Evolutionary conservation across 1,284 basidiomycete species (phyloP), one percentile per base, ranked within the genome.

Genomic region (Paramarasmius palmivorus): DNA sequence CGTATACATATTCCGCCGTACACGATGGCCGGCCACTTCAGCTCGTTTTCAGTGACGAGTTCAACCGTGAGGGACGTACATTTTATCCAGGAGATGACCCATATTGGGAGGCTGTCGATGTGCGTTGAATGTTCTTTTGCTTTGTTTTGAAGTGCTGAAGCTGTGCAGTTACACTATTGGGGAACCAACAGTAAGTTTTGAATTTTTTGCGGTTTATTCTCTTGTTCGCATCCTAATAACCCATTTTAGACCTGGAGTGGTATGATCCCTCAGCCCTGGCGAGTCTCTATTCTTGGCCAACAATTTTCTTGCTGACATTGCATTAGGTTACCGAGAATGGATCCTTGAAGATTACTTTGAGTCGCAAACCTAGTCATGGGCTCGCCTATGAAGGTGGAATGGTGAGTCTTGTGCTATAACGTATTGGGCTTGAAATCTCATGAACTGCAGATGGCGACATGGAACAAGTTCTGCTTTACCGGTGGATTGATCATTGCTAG

Each of bases 381-480:
- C 71, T 92, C 58, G 77, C 82, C 63, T 92, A 83, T 68, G 75
- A 76, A 59, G 77, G 79, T 52, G 82, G 80, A 51, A 71, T 73
- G 69, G n/a, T n/a, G n/a, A n/a, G n/a, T n/a, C n/a, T n/a, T n/a
- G n/a, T n/a, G n/a, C n/a, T n/a, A n/a, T n/a, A n/a, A n/a, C n/a
- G n/a, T n/a, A n/a, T n/a, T n/a, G n/a, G n/a, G n/a, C n/a, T n/a
- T n/a, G n/a, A n/a, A n/a, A n/a, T n/a, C n/a, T n/a, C n/a, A n/a
- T n/a, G n/a, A n/a, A n/a, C n/a, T n/a, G n/a, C n/a, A n/a, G n/a
- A 52, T 71, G 59, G 60, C 68, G 4, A 64, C 65, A n/a, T 72
- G 72, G 85, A 88, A 88, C 65, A 87, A 92, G 68, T 84, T 92
- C 62, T 92, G 90, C 67, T 93, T 93, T 71, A 86, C 83, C 0